These are phyloP conservation scores for Lagerstroemia speciosa DNA, from an alignment of 345 rosid genomes.

Conservation along the genomic window DNA sequence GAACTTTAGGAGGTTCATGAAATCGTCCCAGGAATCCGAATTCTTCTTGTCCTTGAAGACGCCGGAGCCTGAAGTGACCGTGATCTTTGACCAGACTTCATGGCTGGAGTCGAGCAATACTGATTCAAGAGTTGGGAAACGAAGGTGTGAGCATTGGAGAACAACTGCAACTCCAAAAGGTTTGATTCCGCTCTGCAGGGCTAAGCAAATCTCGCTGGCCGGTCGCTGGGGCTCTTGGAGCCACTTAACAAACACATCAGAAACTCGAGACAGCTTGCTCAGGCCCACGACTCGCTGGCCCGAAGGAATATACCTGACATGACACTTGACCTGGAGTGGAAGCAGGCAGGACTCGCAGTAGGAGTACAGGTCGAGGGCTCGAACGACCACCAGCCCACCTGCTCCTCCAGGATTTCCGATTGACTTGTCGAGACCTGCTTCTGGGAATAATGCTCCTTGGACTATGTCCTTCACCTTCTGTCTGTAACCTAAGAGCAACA, in stretches of 20 bases:
- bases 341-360: slow-evolving; percentile 89
- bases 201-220: slow-evolving; percentile 65
- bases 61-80: slow-evolving; percentile 66
- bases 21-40: slow-evolving; percentile 61
- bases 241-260: slow-evolving; percentile 78
- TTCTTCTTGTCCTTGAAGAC: slow-evolving; percentile 47
- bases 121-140: slow-evolving; percentile 50
- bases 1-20: slow-evolving; percentile 49
- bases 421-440: slow-evolving; percentile 61
- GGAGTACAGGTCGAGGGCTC: slow-evolving; percentile 82
- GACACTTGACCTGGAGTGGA: slow-evolving; percentile 82
- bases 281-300: slow-evolving; percentile 73
- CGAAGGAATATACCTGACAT: slow-evolving; percentile 81
- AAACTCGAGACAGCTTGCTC: slow-evolving; percentile 86
- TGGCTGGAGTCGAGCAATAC: slow-evolving; percentile 36
- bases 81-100: slow-evolving; percentile 42
- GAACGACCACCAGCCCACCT: slow-evolving; percentile 82
- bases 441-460: slow-evolving; percentile 86
- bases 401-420: slow-evolving; percentile 82
- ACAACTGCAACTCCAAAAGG: slow-evolving; percentile 84
- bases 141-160: slow-evolving; percentile 76
- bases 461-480: slow-evolving; percentile 63
- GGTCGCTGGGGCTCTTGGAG: slow-evolving; percentile 83
- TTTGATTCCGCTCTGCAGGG: slow-evolving; percentile 66
- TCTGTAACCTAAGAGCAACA: slow-evolving; percentile 48